Evolutionary conservation across 1,284 basidiomycete genomes (phyloP).

Genomic region (Heterobasidion irregulare): DNA sequence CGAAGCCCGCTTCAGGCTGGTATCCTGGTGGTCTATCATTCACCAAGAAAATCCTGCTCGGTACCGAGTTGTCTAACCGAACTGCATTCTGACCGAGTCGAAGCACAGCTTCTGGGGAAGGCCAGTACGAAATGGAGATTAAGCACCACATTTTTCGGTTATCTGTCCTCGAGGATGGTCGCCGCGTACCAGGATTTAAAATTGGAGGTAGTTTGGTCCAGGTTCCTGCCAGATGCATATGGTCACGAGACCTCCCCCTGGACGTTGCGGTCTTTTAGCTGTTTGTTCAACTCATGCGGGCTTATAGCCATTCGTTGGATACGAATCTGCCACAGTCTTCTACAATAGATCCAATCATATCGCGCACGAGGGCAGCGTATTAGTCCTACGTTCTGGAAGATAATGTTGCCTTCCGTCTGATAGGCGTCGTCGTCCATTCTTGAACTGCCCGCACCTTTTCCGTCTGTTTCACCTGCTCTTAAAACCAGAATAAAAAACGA

Average conservation of each 20-base stretch:
- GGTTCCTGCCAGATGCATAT: background rate
- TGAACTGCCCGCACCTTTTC: background rate
- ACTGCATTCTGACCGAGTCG: background rate
- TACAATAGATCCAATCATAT: background rate
- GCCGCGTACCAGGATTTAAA: background rate
- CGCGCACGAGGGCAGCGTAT: background rate
- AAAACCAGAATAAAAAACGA: too few species aligned
- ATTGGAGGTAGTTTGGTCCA: too few species aligned
- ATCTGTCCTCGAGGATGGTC: background rate
- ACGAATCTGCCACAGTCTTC: background rate
- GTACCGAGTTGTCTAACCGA: background rate
- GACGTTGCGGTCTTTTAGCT: slow-evolving; percentile 25
- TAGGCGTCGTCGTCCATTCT: background rate
- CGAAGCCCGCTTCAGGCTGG: too few species aligned
- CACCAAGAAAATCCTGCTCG: background rate
- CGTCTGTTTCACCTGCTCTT: too few species aligned
- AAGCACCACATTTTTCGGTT: background rate
- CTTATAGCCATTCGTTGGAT: background rate
- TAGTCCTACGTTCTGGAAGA: background rate
- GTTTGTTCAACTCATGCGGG: slow-evolving; percentile 18
- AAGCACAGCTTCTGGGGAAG: background rate
- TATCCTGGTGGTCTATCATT: too few species aligned
- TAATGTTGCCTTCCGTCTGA: background rate
- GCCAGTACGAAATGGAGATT: background rate
- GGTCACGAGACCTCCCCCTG: background rate